Base-by-base conservation (phyloP, 257 asterid species). In the Jacaranda mimosifolia region DNA sequence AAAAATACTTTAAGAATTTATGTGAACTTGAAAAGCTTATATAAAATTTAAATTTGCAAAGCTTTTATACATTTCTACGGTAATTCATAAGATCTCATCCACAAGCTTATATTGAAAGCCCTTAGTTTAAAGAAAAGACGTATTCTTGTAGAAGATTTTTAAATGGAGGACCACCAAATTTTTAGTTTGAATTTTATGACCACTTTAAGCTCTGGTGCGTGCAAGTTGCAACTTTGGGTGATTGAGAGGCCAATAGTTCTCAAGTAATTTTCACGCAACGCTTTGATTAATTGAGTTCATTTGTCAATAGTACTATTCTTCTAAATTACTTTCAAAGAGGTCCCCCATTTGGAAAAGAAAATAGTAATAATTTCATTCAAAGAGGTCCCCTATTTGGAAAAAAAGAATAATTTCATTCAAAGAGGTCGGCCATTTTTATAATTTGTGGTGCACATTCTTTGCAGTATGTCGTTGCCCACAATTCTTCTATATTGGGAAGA, bases 161-260 rank as follows among this genome's bases (percentile, higher is more conserved):
- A 59, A 13, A 59, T 15, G 81, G 81, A 69, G 81, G 81, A 69
- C 81, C 81, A 70, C 81, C 51, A 59, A 60, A 38, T 63, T n/a
- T 38, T 46, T 69, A 69, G 17, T 46, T 77, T 40, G 48, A 42
- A 60, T 39, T 70, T 70, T 51, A 52, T 57, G 68, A 11, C 76
- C 38, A 56, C 48, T 59, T 21, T 17, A 38, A 38, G 38, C 55
- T 8, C 17, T 77, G 80, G 43, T 74, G 19, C 17, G 9, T 32
- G 9, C 49, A 45, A 45, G 1, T 45, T 32, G 9, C 49, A 45
- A 45, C 12, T 45, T 6, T 9, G 9, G 9, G 42, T 5, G 69
- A 68, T 57, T n/a, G 55, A 63, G 78, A 72, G 82, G 78, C 78
- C 64, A 53, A 53, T 12, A 55, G 3, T 40, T 55, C n/a, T 53